phyloP scores from a whole-genome alignment of 805 yeast species.

The Spathaspora hagerdaliae region DNA sequence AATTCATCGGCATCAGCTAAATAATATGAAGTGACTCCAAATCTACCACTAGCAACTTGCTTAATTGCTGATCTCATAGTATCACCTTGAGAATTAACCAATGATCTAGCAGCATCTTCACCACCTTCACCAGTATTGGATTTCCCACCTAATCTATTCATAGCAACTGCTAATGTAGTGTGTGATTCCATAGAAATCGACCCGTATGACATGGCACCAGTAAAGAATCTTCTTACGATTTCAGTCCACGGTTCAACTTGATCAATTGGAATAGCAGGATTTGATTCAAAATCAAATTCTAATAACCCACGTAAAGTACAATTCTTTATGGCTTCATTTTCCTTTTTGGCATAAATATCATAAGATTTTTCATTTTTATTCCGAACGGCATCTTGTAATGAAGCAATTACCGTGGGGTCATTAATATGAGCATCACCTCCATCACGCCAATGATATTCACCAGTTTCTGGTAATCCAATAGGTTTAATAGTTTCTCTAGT shows the following conservation, averaged over 20 bases:
- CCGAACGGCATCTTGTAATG: constrained; percentile 96
- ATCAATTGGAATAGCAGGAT: constrained; percentile 82
- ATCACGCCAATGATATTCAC: constrained; percentile 98
- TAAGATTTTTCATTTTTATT: constrained; percentile 93
- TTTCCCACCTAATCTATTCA: constrained; percentile 97
- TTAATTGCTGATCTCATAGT: constrained; percentile 98
- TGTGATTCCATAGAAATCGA: constrained; percentile 98
- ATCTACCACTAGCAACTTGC: constrained; percentile 96
- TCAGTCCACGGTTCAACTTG: constrained; percentile 99
- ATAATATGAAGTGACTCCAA: constrained; percentile 95
- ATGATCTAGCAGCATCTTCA: constrained; percentile 90
- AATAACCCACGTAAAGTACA: constrained; percentile 93
- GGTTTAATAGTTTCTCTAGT: constrained; percentile 66
- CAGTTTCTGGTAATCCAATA: constrained; percentile 81
- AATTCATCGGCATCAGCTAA: constrained; percentile 95
- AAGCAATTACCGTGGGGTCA: constrained; percentile 92
- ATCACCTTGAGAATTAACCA: constrained; percentile 80
- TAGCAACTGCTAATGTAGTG: constrained; percentile 95
- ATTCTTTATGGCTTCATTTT: constrained; percentile 84
- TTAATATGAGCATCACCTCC: constrained; percentile 96
- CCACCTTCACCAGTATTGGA: constrained; percentile 99
- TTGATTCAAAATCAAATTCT: constrained; percentile 76
- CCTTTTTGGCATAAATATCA: constrained; percentile 83
- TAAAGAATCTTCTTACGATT: constrained; percentile 91
- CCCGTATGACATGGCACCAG: constrained; percentile 99